Conservation (phyloP, 2,329 filamentous ascomycete genomes). For the Fusarium piperis region DNA sequence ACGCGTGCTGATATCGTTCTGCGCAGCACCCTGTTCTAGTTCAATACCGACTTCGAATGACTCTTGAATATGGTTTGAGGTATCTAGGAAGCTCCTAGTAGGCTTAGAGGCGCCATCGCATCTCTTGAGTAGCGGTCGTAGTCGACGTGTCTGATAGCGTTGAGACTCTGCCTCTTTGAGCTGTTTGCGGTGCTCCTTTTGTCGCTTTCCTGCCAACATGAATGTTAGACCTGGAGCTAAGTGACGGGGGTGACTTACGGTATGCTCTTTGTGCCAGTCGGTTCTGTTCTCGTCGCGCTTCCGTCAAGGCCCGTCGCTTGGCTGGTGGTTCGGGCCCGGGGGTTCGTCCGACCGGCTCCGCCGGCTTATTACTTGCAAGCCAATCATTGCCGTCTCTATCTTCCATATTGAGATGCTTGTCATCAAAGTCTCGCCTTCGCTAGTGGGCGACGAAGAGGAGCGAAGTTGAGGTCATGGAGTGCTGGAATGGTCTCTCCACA, state of each 20-base stretch:
- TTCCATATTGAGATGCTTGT: background rate
- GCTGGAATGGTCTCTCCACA: background rate
- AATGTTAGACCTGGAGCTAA: background rate
- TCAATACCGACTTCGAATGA: background rate
- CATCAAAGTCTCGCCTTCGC: background rate
- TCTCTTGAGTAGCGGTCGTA: constrained; percentile 1
- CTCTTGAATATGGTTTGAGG: background rate
- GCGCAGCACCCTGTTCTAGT: background rate
- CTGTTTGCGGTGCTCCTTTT: constrained; percentile 13
- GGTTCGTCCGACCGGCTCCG: background rate
- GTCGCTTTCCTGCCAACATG: constrained; percentile 20
- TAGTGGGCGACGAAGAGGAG: background rate
- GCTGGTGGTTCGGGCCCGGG: background rate
- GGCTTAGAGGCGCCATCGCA: background rate
- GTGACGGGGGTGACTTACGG: constrained; percentile 16
- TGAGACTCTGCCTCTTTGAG: background rate
- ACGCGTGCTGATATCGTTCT: too few relatives aligned
- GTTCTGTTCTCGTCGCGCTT: constrained; percentile 41
- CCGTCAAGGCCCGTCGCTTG: constrained; percentile 28
- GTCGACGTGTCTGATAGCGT: background rate
- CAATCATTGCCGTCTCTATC: background rate
- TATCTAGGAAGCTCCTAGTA: background rate
- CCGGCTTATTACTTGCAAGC: background rate
- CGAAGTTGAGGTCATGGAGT: background rate
- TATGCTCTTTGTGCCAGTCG: constrained; percentile 37